Base-by-base conservation (phyloP, 2,329 filamentous ascomycete species). In the Penicillium paneum region DNA sequence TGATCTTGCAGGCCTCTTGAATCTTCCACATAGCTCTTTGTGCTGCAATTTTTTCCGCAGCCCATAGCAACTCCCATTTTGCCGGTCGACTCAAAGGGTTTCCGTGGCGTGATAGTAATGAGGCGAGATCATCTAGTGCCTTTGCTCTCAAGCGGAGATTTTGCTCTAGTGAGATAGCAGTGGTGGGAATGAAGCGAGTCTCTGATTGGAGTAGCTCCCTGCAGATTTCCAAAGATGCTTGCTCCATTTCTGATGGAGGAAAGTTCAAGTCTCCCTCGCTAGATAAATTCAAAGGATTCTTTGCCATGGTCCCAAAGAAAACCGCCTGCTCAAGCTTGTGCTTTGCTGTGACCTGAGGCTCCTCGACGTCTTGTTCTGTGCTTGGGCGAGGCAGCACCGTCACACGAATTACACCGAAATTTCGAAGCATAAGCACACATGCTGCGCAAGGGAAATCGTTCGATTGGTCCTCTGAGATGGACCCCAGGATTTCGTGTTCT, bases 251-350 rank as follows among this genome's bases (percentile, higher is more conserved):
- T 24, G 83, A 78, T 17, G 81, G 74, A 0, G 84, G 79, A 61
- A 94, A 96, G 4, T 81, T 79, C 43, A 87, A 77, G 51, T 86
- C 84, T 36, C 83, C 79, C 59, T 84, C 83, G 40, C 86, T 82
- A 40, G 87, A 83, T 64, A 99, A 91, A 58, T 91, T 86, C n/a
- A 99, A 76, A n/a, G 93, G 89, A 64, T 91, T 97, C 66, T 90
- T 85, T 58, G 87, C 82, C 68, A 89, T 85, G 44, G 84, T 85
- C 2, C 92, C 92, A 69, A 91, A 97, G 74, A 97, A 97, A 1
- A 97, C 89, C 2, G 92, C 92, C 74, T 99, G 92, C 68, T 97
- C 91, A 38, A 99, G 81, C 73, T 94, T 96, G 74, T 86, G 90
- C 74, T 91, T 94, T 7, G 90, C 89, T 1, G 89, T 92, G 15